Conservation (phyloP, 2,329 filamentous ascomycete genomes). For the Xylariales sp. region DNA sequence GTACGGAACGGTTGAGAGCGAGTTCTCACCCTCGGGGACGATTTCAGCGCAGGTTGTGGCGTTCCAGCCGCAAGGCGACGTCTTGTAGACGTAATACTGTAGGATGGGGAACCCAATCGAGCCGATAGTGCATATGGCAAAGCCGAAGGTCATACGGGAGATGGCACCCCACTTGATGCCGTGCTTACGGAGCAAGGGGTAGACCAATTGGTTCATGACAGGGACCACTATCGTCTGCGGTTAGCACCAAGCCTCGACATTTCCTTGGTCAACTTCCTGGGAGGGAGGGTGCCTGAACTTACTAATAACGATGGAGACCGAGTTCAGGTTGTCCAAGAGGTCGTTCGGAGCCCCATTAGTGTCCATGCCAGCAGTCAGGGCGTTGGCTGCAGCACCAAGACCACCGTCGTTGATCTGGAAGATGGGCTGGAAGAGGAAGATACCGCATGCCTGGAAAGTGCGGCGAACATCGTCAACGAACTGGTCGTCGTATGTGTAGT, state of each 20-base stretch:
- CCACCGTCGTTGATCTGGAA: slow-evolving; percentile 30
- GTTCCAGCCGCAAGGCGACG: slow-evolving; percentile 23
- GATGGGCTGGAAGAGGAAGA: slow-evolving; percentile 37
- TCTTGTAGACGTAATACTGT: slow-evolving; percentile 26
- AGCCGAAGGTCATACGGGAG: slow-evolving; percentile 40
- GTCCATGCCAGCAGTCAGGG: slow-evolving; percentile 34
- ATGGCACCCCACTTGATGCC: slow-evolving; percentile 38
- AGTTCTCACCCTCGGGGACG: slow-evolving; percentile 17
- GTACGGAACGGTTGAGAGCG: slow-evolving; percentile 22
- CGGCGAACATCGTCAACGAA: slow-evolving; percentile 59
- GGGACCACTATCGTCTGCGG: slow-evolving; percentile 25
- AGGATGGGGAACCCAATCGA: slow-evolving; percentile 25
- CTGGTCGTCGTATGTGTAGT: slow-evolving; percentile 51
- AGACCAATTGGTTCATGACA: slow-evolving; percentile 35
- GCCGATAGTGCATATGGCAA: slow-evolving; percentile 36
- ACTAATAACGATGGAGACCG: slow-evolving; percentile 35
- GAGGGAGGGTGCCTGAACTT: slow-evolving; percentile 10
- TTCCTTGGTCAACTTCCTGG: background rate
- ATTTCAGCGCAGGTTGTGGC: slow-evolving; percentile 25
- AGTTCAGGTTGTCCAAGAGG: slow-evolving; percentile 38
- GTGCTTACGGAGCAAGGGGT: slow-evolving; percentile 32
- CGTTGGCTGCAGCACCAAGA: slow-evolving; percentile 38
- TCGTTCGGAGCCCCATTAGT: slow-evolving; percentile 40
- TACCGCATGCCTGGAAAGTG: slow-evolving; percentile 50
- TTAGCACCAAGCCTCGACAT: background rate